Evolutionary conservation across 257 asterid genomes (phyloP).

Genomic region (Buddleja alternifolia): DNA sequence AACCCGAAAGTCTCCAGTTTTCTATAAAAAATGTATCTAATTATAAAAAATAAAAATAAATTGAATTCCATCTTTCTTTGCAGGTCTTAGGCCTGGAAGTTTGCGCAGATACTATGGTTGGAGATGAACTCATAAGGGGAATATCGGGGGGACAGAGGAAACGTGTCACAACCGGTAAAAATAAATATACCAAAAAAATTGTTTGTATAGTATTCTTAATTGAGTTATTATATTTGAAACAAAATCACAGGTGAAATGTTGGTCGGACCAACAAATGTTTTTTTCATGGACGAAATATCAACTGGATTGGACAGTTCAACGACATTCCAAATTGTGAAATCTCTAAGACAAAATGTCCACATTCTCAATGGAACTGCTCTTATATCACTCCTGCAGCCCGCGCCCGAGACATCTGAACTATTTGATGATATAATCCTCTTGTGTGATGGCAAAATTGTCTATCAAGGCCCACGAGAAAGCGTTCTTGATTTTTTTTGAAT

Average conservation of each 20-base stretch:
- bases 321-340: slow-evolving; percentile 46
- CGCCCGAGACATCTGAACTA: slow-evolving; percentile 53
- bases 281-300: slow-evolving; percentile 70
- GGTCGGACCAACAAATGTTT: slow-evolving; percentile 56
- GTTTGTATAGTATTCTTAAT: not conserved
- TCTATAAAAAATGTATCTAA: not conserved
- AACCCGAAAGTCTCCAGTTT: not conserved
- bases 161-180: slow-evolving; percentile 48
- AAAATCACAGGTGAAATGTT: slow-evolving; percentile 51
- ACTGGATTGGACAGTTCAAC: slow-evolving; percentile 65
- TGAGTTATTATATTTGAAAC: not conserved
- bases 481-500: slow-evolving; percentile 54
- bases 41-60: not conserved
- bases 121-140: slow-evolving; percentile 51
- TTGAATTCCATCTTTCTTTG: not conserved
- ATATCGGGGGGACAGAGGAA: slow-evolving; percentile 60
- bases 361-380: slow-evolving; percentile 54
- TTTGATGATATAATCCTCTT: slow-evolving; percentile 55
- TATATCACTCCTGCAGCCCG: slow-evolving; percentile 60
- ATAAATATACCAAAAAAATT: not conserved
- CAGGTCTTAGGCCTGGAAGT: slow-evolving; percentile 56
- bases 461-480: slow-evolving; percentile 54
- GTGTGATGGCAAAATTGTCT: slow-evolving; percentile 48
- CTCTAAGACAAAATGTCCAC: slow-evolving; percentile 46
- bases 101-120: slow-evolving; percentile 59